These are phyloP conservation scores for Verticillium isaacii DNA, from an alignment of 2,329 filamentous ascomycete genomes.

Conservation along the genomic window DNA sequence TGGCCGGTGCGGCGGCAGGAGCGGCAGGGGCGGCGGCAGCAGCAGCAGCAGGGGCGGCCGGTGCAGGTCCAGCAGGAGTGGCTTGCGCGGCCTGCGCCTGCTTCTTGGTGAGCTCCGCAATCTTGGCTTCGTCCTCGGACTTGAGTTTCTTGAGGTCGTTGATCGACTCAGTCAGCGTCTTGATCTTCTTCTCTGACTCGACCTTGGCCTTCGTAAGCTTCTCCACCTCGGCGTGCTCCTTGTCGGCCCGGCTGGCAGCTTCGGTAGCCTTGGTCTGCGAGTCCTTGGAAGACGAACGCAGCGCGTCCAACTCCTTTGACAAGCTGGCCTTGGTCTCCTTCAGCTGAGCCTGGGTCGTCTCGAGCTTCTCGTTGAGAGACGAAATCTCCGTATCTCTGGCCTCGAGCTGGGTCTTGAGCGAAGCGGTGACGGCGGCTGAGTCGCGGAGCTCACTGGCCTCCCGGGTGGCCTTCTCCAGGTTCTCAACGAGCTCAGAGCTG, in stretches of 20 bases:
- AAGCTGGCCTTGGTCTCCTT: conserved; percentile 35
- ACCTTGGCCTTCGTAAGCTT: conserved; percentile 31
- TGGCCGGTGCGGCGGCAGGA: conserved; percentile 17
- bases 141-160: conserved; percentile 31
- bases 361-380: conserved; percentile 43
- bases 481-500: conserved; percentile 59
- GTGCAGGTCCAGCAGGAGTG: conserved; percentile 15
- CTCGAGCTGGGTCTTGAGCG: conserved; percentile 45
- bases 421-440: conserved; percentile 31
- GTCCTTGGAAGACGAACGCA: conserved; percentile 19
- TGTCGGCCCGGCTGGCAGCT: conserved; percentile 16
- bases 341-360: conserved; percentile 37
- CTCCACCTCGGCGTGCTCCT: conserved; percentile 23
- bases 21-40: conserved; percentile 16
- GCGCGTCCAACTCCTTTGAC: conserved; percentile 16
- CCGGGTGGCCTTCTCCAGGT: conserved; percentile 61
- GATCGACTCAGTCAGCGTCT: conserved; percentile 34
- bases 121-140: conserved; percentile 32
- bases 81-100: conserved; percentile 13
- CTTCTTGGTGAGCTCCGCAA: conserved; percentile 34
- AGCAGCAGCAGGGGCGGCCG: conserved; percentile 15
- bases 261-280: conserved; percentile 20
- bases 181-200: conserved; percentile 38
- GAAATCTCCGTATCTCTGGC: conserved; percentile 43
- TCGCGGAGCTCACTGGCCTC: conserved; percentile 51